These are phyloP conservation scores for Henckelia pumila DNA, from an alignment of 257 asterid genomes.

Conservation along the genomic window DNA sequence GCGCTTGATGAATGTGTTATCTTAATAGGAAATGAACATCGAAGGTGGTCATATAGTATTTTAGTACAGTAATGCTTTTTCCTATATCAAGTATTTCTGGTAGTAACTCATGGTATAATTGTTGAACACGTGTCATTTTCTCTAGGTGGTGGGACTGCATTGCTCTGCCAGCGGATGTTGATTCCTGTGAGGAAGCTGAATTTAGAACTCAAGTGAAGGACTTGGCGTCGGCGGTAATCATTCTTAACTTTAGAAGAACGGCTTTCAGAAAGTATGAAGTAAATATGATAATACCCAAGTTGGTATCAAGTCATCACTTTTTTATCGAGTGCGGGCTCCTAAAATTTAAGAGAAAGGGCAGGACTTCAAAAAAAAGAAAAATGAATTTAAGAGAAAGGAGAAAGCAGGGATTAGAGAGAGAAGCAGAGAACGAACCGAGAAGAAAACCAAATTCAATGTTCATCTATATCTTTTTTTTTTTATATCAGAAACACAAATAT, in stretches of 20 bases:
- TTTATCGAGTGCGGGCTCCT: too few relatives aligned
- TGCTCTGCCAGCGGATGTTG: conserved; percentile 84
- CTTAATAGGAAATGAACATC: not conserved
- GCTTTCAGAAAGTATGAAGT: not conserved
- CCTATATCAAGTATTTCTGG: not conserved
- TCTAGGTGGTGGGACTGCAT: conserved; percentile 96
- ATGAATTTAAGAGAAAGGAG: too few relatives aligned
- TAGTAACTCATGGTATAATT: not conserved
- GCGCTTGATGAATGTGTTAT: not conserved
- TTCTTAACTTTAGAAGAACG: conserved; percentile 8
- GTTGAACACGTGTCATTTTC: conserved; percentile 17
- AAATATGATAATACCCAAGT: not conserved
- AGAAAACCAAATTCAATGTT: not conserved
- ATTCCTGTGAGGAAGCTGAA: conserved; percentile 51
- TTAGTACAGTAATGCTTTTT: not conserved
- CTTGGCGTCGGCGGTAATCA: conserved; percentile 77
- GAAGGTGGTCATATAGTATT: not conserved
- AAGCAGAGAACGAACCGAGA: not conserved
- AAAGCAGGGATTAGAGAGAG: not conserved
- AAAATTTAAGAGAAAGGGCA: too few relatives aligned
- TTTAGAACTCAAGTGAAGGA: conserved; percentile 77
- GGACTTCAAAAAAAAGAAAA: too few relatives aligned
- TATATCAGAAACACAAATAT: too few relatives aligned
- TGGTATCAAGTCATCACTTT: too few relatives aligned
- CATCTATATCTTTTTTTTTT: too few relatives aligned